These are phyloP conservation scores for Annulohypoxylon moriforme DNA, from an alignment of 495 filamentous ascomycete species.

Conservation along the genomic window DNA sequence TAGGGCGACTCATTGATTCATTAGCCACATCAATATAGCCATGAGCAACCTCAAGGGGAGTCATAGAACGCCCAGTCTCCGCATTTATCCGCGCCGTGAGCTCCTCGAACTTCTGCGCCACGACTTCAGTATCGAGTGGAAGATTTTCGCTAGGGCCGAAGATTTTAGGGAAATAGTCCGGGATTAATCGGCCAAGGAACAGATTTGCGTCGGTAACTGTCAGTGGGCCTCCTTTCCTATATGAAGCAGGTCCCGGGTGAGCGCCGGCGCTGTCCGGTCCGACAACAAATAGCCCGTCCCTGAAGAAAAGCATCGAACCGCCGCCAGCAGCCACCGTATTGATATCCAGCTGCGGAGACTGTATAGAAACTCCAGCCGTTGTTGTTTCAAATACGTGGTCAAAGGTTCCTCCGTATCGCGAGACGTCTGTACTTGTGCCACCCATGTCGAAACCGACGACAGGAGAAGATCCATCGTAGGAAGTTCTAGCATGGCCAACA, in stretches of 20 bases:
- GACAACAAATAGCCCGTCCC: constrained; percentile 42
- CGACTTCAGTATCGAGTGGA: constrained; percentile 76
- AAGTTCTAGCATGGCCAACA: constrained; percentile 94
- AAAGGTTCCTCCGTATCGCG: constrained; percentile 81
- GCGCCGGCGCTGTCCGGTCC: constrained; percentile 40
- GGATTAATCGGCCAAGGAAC: constrained; percentile 70
- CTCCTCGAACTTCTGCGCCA: constrained; percentile 78
- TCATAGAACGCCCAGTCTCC: constrained; percentile 76
- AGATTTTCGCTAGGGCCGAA: constrained; percentile 88
- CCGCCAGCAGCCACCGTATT: constrained; percentile 75
- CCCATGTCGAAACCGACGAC: constrained; percentile 98
- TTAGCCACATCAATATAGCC: constrained; percentile 92
- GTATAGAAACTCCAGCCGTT: constrained; percentile 93
- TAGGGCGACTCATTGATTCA: constrained; percentile 94
- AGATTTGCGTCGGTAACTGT: constrained; percentile 57
- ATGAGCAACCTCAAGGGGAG: constrained; percentile 87
- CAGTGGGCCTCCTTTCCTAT: constrained; percentile 54
- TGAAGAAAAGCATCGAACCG: constrained; percentile 45
- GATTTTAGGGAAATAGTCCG: constrained; percentile 97
- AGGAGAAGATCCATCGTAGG: constrained; percentile 89
- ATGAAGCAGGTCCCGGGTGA: constrained; percentile 53
- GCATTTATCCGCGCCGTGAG: constrained; percentile 81
- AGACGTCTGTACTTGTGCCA: constrained; percentile 95
- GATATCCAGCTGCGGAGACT: constrained; percentile 95
- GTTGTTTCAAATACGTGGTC: constrained; percentile 99